phyloP scores from a whole-genome alignment of 352 stramenopile species.

The Phytopythium oedochilum region DNA sequence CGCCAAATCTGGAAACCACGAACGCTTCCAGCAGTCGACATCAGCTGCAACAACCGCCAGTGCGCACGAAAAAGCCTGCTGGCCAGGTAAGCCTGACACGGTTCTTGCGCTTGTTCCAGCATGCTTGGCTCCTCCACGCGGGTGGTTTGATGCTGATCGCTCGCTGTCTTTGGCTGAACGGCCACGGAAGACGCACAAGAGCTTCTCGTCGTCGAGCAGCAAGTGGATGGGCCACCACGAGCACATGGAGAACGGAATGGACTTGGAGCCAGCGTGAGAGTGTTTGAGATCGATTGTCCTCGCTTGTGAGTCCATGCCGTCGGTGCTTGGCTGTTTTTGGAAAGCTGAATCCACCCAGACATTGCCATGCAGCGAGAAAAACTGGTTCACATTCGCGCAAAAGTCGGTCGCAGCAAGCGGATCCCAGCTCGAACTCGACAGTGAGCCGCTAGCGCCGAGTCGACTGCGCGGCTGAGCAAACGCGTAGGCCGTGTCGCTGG shows the following conservation, averaged over 20 bases:
- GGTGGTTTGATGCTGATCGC: too few species aligned
- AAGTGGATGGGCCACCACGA: not conserved
- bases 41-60: slow-evolving; percentile 18
- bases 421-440: not conserved
- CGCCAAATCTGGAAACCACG: slow-evolving; percentile 11
- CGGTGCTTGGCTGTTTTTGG: not conserved
- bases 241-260: slow-evolving; percentile 1
- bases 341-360: slow-evolving; percentile 42
- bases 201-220: not conserved
- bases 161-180: too few species aligned
- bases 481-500: not conserved
- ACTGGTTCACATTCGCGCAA: slow-evolving; percentile 36
- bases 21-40: slow-evolving; percentile 13
- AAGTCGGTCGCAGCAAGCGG: not conserved
- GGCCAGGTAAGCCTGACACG: slow-evolving; percentile 18
- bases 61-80: slow-evolving; percentile 28
- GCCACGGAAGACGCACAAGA: not conserved
- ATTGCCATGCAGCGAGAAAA: slow-evolving; percentile 16
- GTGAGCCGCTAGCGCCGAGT: too few species aligned
- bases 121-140: too few species aligned
- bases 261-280: not conserved
- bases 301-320: not conserved
- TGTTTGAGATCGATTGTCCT: not conserved
- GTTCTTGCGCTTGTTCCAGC: not conserved
- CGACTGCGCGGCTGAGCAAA: not conserved